phyloP scores from a whole-genome alignment of 176 grass and related monocot genomes.

The Otatea glauca region DNA sequence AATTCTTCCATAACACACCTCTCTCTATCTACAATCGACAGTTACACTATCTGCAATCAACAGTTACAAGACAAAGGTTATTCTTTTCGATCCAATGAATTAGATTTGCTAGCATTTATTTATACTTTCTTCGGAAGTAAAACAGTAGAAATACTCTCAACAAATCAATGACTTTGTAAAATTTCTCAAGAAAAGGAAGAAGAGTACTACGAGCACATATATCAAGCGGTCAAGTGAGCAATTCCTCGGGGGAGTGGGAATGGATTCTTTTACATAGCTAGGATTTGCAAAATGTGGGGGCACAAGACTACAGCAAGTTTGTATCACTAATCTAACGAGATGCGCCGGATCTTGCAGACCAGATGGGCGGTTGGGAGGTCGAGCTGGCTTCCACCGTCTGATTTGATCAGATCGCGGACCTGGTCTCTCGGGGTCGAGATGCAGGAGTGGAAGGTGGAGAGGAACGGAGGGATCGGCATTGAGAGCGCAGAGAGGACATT shows the following conservation, averaged over 20 bases:
- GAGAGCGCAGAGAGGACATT: conserved; percentile 91
- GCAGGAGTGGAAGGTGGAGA: conserved; percentile 72
- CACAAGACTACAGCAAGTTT: background rate
- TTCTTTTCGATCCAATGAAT: too few relatives aligned
- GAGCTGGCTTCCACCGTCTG: conserved; percentile 63
- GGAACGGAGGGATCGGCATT: conserved; percentile 86
- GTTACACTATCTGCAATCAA: background rate
- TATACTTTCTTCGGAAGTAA: too few relatives aligned
- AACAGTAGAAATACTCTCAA: too few relatives aligned
- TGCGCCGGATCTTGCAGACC: conserved; percentile 89
- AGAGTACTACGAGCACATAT: background rate
- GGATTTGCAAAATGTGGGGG: background rate
- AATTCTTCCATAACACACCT: conserved; percentile 14
- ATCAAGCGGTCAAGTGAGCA: background rate
- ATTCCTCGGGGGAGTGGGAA: background rate
- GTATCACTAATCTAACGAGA: conserved; percentile 64
- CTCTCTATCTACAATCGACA: background rate
- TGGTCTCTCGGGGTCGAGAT: conserved; percentile 81
- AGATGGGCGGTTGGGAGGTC: conserved; percentile 85
- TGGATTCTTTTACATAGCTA: conserved; percentile 6
- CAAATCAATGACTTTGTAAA: too few relatives aligned
- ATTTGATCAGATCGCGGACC: conserved; percentile 64
- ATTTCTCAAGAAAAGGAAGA: background rate
- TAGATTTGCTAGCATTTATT: too few relatives aligned
- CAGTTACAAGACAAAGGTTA: conserved; percentile 14